Evolutionary conservation across 148 eudicot genomes (phyloP).

Genomic region (Chenopodium formosanum): DNA sequence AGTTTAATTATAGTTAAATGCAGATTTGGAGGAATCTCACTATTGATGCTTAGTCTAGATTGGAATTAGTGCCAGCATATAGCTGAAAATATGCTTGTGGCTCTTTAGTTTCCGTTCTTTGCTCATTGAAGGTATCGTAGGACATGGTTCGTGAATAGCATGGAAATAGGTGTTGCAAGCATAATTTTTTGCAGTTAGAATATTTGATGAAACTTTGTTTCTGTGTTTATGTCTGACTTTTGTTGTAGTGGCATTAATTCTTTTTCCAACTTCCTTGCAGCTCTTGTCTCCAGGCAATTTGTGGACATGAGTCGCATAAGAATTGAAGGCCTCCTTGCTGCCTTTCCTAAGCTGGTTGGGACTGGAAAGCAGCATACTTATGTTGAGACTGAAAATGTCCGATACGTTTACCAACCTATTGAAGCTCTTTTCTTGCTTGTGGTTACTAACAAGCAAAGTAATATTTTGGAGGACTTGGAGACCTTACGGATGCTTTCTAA

Average conservation of each 20-base stretch:
- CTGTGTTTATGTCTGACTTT: not conserved
- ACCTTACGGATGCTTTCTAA: constrained; percentile 94
- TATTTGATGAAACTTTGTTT: not conserved
- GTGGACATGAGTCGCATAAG: constrained; percentile 92
- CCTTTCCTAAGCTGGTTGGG: constrained; percentile 94
- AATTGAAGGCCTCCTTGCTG: constrained; percentile 93
- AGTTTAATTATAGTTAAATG: not conserved
- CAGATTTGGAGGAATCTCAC: not conserved
- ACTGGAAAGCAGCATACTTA: constrained; percentile 98
- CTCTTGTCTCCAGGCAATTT: constrained; percentile 92
- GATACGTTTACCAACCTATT: constrained; percentile 96
- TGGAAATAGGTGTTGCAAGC: not conserved
- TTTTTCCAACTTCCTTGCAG: constrained; percentile 38
- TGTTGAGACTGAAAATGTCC: constrained; percentile 97
- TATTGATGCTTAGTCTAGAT: not conserved
- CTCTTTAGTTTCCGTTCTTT: not conserved
- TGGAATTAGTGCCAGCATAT: constrained; percentile 3
- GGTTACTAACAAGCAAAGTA: constrained; percentile 94
- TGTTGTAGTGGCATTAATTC: not conserved
- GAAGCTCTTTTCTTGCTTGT: constrained; percentile 82
- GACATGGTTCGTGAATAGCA: not conserved
- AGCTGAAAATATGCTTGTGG: not conserved
- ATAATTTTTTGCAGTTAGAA: not conserved
- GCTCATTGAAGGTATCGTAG: not conserved
- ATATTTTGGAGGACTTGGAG: constrained; percentile 98